Evolutionary conservation across 768 basidiomycete species (phyloP).

Genomic region (Cystobasidium ongulense): DNA sequence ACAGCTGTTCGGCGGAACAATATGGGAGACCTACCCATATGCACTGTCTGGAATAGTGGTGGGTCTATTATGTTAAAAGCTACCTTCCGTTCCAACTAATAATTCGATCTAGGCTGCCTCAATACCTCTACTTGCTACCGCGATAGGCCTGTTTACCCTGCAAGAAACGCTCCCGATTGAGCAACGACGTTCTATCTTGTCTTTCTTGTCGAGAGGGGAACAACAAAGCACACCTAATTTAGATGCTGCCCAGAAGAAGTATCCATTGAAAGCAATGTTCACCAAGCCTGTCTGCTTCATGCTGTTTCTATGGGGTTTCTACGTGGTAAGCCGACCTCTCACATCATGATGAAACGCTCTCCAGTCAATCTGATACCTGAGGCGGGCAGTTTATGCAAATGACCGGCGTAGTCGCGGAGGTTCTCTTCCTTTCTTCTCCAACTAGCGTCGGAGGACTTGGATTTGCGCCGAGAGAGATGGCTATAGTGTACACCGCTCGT

Average conservation of each 20-base stretch:
- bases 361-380: no score
- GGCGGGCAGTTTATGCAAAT: background rate
- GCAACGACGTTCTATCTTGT: background rate
- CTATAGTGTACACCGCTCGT: background rate
- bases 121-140: background rate
- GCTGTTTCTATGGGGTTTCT: background rate
- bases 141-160: background rate
- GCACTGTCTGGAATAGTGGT: background rate
- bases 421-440: background rate
- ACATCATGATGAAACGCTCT: background rate
- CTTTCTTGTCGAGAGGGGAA: background rate
- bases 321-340: background rate
- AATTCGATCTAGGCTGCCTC: background rate
- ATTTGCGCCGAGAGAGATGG: background rate
- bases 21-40: conserved; percentile 4
- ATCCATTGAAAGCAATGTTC: background rate
- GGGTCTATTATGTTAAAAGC: background rate
- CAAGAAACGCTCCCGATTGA: background rate
- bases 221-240: background rate
- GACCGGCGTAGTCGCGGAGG: background rate
- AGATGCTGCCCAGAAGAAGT: background rate
- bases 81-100: background rate
- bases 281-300: background rate
- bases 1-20: background rate
- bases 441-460: background rate